phyloP scores from a whole-genome alignment of 495 filamentous ascomycete species.

The Penicillium arizonense region DNA sequence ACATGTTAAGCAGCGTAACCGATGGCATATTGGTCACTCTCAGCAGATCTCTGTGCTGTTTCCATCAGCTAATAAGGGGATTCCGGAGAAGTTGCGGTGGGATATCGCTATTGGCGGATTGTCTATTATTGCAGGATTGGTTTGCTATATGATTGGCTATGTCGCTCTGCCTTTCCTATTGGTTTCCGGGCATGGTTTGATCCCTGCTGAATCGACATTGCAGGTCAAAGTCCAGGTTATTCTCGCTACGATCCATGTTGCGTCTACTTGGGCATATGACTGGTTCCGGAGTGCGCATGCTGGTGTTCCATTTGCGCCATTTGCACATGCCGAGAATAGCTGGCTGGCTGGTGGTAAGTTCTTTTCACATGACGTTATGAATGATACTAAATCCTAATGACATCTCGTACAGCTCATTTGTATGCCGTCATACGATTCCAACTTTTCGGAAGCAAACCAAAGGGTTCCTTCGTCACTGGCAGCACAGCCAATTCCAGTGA shows the following conservation, averaged over 20 bases:
- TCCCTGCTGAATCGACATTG: conserved; percentile 10
- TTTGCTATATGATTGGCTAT: conserved; percentile 20
- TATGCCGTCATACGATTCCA: conserved; percentile 29
- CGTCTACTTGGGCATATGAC: conserved; percentile 28
- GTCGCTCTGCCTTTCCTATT: conserved; percentile 22
- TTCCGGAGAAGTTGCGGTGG: conserved; percentile 21
- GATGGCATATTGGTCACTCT: conserved; percentile 43
- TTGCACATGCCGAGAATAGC: conserved; percentile 35
- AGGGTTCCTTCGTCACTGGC: conserved; percentile 39
- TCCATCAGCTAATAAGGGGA: conserved; percentile 3
- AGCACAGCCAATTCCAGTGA: conserved; percentile 30
- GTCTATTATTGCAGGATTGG: conserved; percentile 21
- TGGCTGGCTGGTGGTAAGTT: conserved; percentile 33
- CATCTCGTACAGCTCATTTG: conserved; percentile 22
- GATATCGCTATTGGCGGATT: conserved; percentile 27
- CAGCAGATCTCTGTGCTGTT: conserved; percentile 29
- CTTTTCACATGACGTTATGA: background rate
- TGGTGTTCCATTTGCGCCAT: conserved; percentile 16
- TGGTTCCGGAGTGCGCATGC: conserved; percentile 9
- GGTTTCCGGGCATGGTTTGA: conserved; percentile 7
- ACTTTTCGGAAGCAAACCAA: conserved; percentile 28
- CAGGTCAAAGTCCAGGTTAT: conserved; percentile 15
- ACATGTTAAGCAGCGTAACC: conserved; percentile 50
- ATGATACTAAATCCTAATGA: background rate
- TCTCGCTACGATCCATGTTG: conserved; percentile 15